Base-by-base conservation (phyloP, 2,329 filamentous ascomycete genomes). In the Monilinia fructicola region DNA sequence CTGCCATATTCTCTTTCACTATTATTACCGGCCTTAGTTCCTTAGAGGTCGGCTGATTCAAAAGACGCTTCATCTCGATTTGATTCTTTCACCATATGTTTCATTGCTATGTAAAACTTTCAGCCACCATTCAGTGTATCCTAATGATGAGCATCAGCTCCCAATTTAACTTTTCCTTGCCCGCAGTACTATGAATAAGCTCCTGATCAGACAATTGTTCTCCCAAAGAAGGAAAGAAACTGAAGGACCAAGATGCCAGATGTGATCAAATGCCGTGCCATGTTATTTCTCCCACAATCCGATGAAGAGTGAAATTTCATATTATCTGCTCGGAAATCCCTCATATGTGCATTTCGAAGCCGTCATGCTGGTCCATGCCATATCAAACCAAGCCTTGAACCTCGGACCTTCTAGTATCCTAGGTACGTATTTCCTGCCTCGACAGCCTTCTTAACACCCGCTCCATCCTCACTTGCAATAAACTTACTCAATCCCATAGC, bases 401-500 rank as follows among this genome's bases (percentile, higher is more conserved):
- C 9, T 14, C 21, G 10, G 12, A 16, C 40, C 16, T 7, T 31
- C 14, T 61, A 61, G 7, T 48, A 50, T 21, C 44, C 58, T 44
- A 61, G 9, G 50, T 50, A 61, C 1, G 23, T 38, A 50, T 61
- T 61, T 50, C 44, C 58, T 0, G 9, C 10, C 31, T 61, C 46
- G 2, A 61, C 58, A 26, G 58, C 58, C 28, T 61, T 50, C 23
- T 26, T 14, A 38, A 40, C n/a, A 26, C 58, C 58, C 16, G 28
- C 44, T 61, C 44, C 58, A n/a, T 38, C 14, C 31, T 61, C 58
- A 21, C n/a, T 38, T 0, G 46, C 42, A 26, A 52, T n/a, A 21
- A 61, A 50, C 38, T 40, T 50, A 35, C 28, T 80, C 1, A 87
- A 77, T 0, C 85, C 85, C 84, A 87, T 87, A n/a, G 83, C 84